These are phyloP conservation scores for Arabidopsis thaliana DNA, from an alignment of 345 rosid species.

Conservation along the genomic window DNA sequence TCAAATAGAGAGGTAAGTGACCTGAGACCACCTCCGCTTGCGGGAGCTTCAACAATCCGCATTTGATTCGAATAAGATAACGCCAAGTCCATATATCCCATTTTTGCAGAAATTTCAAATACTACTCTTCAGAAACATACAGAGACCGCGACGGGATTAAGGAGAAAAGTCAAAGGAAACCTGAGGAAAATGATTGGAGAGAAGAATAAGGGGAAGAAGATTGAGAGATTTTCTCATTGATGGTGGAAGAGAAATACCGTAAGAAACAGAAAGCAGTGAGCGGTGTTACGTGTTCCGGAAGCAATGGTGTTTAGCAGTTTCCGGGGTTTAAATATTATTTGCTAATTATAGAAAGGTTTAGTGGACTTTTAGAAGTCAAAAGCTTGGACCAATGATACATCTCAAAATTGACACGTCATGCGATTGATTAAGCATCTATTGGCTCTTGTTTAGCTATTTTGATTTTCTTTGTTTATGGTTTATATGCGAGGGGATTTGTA, in stretches of 20 bases:
- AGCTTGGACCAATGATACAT: not conserved
- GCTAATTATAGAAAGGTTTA: conserved; percentile 30
- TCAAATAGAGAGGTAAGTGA: conserved; percentile 16
- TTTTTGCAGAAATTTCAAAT: conserved; percentile 1
- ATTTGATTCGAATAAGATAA: conserved; percentile 32
- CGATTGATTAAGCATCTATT: not conserved
- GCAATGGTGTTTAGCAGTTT: conserved; percentile 21
- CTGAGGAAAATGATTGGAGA: conserved; percentile 29
- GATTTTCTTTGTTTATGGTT: too few species aligned
- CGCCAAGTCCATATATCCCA: conserved; percentile 44
- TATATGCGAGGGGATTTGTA: too few species aligned
- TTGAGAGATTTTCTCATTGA: not conserved
- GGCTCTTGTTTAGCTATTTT: too few species aligned
- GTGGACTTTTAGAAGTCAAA: conserved; percentile 18
- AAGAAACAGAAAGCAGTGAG: conserved; percentile 23
- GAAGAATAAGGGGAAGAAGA: not conserved
- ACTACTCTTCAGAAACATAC: not conserved
- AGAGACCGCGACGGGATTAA: not conserved
- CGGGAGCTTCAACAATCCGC: conserved; percentile 64
- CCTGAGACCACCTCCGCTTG: conserved; percentile 97
- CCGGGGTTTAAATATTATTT: conserved; percentile 11
- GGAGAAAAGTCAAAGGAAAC: not conserved
- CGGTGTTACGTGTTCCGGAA: conserved; percentile 12
- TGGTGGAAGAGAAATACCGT: conserved; percentile 14
- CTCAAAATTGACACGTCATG: not conserved